These are phyloP conservation scores for Tulasnella sp. DNA, from an alignment of 768 basidiomycete genomes.

Conservation along the genomic window DNA sequence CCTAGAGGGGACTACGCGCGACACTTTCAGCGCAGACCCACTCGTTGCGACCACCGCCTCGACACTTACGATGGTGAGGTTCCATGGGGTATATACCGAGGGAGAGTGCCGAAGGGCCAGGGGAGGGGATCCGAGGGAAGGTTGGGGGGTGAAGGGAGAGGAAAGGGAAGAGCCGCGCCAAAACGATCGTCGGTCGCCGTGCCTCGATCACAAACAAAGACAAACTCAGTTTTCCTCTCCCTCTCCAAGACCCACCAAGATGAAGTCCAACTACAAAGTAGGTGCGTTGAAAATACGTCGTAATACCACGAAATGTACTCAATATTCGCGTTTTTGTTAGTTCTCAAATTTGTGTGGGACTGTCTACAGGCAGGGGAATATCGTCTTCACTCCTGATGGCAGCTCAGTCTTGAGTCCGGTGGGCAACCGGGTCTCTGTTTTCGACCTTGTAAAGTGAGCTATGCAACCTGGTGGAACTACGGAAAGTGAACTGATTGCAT, in stretches of 20 bases:
- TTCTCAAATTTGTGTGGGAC: conserved; percentile 95
- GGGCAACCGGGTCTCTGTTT: conserved; percentile 93
- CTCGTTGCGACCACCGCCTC: background rate
- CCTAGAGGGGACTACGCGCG: background rate
- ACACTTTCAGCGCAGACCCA: background rate
- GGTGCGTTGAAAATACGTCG: background rate
- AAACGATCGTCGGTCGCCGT: background rate
- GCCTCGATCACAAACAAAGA: background rate
- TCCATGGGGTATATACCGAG: background rate
- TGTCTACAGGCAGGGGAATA: conserved; percentile 90
- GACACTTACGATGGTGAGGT: background rate
- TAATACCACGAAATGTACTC: background rate
- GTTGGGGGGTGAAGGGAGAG: background rate
- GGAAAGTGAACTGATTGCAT: too few relatives aligned
- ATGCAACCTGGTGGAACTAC: background rate
- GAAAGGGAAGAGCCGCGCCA: background rate
- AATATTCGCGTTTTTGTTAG: conserved; percentile 41
- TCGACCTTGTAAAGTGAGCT: conserved; percentile 93
- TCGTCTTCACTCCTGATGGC: conserved; percentile 89
- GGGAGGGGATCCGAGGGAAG: background rate
- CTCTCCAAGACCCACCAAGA: background rate
- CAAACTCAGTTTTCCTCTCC: conserved; percentile 1
- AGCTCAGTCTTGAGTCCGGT: conserved; percentile 91
- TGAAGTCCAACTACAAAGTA: conserved; percentile 31
- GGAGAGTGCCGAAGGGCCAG: background rate